These are phyloP conservation scores for Rhodamnia rubescens DNA, from an alignment of 345 rosid genomes.

Conservation along the genomic window DNA sequence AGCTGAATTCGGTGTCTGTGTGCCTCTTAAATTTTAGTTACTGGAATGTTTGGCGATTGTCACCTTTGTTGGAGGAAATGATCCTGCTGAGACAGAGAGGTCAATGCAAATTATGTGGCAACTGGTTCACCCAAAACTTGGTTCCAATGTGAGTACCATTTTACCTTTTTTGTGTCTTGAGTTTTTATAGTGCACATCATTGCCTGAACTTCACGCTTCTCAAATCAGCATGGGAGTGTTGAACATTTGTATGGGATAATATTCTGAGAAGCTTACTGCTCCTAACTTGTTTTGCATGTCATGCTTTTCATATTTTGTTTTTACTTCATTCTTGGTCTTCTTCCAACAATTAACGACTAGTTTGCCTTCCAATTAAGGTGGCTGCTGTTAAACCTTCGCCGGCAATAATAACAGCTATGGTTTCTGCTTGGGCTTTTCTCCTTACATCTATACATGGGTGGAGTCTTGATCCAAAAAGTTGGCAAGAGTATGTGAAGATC, in stretches of 20 bases:
- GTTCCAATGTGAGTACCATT: slow-evolving; percentile 54
- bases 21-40: slow-evolving; percentile 25
- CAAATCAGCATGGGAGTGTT: not conserved
- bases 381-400: slow-evolving; percentile 50
- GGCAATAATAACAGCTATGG: slow-evolving; percentile 50
- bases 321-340: not conserved
- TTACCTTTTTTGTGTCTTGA: not conserved
- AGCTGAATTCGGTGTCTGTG: not conserved
- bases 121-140: slow-evolving; percentile 69
- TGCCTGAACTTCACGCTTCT: not conserved
- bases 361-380: slow-evolving; percentile 29
- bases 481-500: slow-evolving; percentile 54
- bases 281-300: not conserved
- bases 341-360: not conserved
- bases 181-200: not conserved
- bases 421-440: slow-evolving; percentile 93
- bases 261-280: not conserved
- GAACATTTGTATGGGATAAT: not conserved
- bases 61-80: slow-evolving; percentile 70
- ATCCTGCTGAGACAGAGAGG: slow-evolving; percentile 60
- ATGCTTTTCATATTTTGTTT: not conserved
- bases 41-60: slow-evolving; percentile 75
- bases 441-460: slow-evolving; percentile 52
- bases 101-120: slow-evolving; percentile 93
- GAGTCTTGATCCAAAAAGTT: slow-evolving; percentile 49